Base-by-base conservation (phyloP, 1,139 yeast species). In the Pichia sp. region DNA sequence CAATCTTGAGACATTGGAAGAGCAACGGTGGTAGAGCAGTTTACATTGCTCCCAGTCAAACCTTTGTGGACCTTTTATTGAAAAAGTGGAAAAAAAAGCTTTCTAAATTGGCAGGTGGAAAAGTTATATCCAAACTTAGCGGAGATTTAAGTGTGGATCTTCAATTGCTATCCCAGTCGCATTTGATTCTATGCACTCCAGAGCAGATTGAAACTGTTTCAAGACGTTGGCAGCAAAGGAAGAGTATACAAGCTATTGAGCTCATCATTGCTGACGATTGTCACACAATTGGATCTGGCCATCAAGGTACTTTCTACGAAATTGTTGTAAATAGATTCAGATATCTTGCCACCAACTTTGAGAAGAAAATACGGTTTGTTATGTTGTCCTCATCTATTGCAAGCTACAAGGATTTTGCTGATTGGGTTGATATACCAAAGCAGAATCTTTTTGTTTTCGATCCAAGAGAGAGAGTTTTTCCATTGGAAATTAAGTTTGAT, bases 211-310 rank as follows among this genome's bases (percentile, higher is more conserved):
- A 88, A 59, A 62, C 72, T 2, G 64, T 90, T 1, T 81, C 95
- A 0, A 80, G 93, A 60, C 77, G 92, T 52, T 93, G 98, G 98
- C 84, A 84, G 62, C 86, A 82, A 60, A 74, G 90, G 57, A 84
- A 81, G 63, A 83, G 84, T 50, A 74, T 92, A 4, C 90, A 86
- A 57, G 69, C 80, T 0, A 79, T 93, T 38, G 89, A 82, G 52
- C 68, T 90, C 43, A 66, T 90, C 3, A 79, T 93, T 52, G 82
- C 82, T 51, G 97, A 90, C 68, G 93, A 90, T 64, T 71, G 81
- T n/a, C 97, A 93, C 62, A 66, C 72, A 51, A 67, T 92, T 34
- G 90, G 95, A 2, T 77, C 78, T 55, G 81, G 81, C 1, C 62
- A 63, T 16, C 60, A 63, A 19, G 96, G 95, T 0, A 72, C 81